Conservation (phyloP, 768 basidiomycete genomes). For the Leccinum incarnatum region DNA sequence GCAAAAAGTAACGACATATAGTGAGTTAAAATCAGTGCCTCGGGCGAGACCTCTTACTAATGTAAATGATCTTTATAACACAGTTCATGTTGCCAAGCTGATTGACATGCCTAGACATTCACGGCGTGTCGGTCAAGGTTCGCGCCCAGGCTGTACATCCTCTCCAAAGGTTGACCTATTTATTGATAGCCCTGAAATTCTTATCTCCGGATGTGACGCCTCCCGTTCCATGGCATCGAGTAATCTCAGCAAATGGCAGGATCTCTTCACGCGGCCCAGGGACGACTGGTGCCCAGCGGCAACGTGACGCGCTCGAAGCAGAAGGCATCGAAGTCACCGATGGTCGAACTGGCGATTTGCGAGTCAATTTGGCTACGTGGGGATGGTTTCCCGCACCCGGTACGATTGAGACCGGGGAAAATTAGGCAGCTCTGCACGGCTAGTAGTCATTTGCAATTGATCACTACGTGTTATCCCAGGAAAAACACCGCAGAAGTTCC, state of each 20-base stretch:
- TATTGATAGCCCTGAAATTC: conserved; percentile 67
- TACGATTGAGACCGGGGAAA: conserved; percentile 20
- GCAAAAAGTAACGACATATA: conserved; percentile 72
- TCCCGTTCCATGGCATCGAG: conserved; percentile 81
- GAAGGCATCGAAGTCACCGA: conserved; percentile 78
- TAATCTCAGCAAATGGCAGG: conserved; percentile 64
- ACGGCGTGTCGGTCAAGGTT: conserved; percentile 82
- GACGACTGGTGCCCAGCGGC: conserved; percentile 73
- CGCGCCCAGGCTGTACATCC: conserved; percentile 2
- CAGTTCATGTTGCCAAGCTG: conserved; percentile 78
- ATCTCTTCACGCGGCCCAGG: conserved; percentile 85
- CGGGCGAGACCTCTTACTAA: not conserved
- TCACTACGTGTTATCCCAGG: not conserved
- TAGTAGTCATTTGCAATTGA: not conserved
- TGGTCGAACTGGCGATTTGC: conserved; percentile 53
- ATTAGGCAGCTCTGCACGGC: not conserved
- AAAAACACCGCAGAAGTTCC: not conserved
- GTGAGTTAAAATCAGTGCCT: conserved; percentile 34
- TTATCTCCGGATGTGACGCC: conserved; percentile 56
- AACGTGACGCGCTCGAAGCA: conserved; percentile 70
- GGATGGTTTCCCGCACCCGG: conserved; percentile 64
- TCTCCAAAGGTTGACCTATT: not conserved
- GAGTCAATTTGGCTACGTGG: conserved; percentile 53
- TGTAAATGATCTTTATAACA: not conserved
- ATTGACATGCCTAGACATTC: conserved; percentile 78